Evolutionary conservation across 768 basidiomycete species (phyloP), one percentile per base, ranked within the genome.

Genomic region (Suillus lakei): DNA sequence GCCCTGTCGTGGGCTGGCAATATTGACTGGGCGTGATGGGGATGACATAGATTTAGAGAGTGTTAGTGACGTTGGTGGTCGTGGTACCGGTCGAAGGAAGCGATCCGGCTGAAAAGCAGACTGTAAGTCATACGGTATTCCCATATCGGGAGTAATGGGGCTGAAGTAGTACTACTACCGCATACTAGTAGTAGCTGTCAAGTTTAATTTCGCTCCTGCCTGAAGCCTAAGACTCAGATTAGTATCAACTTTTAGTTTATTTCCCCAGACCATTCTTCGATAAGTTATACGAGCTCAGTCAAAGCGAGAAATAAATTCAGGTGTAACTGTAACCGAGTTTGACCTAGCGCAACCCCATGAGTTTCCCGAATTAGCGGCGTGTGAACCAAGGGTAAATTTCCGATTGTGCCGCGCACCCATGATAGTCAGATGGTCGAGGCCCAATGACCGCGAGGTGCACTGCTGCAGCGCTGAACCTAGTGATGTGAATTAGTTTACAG

Each of bases 1-100:
- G 18, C 69, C 70, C 15, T 65, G 41, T n/a, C 72, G 72, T 30
- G 77, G 77, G 38, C 72, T 73, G 62, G 70, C 78, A 51, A 89
- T 89, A 69, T 80, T 81, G 10, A 89, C 76, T 51, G 88, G 88
- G 72, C 81, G 78, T 5, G 87, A 87, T n/a, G 87, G 84, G 44
- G 83, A 81, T 62, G 85, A 74, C 86, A 88, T 87, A 43, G 46
- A 38, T 64, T 6, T 32, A 30, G 51, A 32, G 21, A 18, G 2
- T 21, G 18, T 41, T 59, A 41, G 39, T 28, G 38, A 39, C 10
- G n/a, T n/a, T n/a, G n/a, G 56, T 58, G 38, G 56, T 28, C 5
- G 56, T 59, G 56, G 58, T 59, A 21, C 26, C 15, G 8, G 26
- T 39, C 23, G 2, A 58, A 58, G 56, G 38, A 58, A 18, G 36